These are phyloP conservation scores for Parathielavia appendiculata DNA, from an alignment of 495 filamentous ascomycete genomes.

Conservation along the genomic window DNA sequence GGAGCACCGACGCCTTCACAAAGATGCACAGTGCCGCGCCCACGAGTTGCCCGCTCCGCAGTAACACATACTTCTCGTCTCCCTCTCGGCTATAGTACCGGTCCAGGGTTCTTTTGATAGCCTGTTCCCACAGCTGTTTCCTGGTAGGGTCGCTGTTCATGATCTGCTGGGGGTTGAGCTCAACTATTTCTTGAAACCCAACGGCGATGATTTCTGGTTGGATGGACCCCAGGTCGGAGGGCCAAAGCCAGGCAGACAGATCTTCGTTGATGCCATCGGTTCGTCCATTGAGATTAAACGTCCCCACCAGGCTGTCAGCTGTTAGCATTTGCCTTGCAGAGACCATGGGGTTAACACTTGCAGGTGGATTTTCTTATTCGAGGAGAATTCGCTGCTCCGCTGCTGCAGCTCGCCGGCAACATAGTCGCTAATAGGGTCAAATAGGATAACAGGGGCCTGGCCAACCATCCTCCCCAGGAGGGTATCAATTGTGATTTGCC, in stretches of 20 bases:
- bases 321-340: constrained; percentile 20
- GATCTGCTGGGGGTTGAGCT: constrained; percentile 94
- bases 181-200: constrained; percentile 96
- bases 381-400: constrained; percentile 49
- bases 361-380: constrained; percentile 47
- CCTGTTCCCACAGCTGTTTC: constrained; percentile 78
- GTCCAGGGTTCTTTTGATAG: constrained; percentile 75
- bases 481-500: constrained; percentile 91
- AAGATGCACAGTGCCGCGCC: constrained; percentile 89
- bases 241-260: constrained; percentile 77
- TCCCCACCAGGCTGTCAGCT: constrained; percentile 71
- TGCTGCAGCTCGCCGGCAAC: constrained; percentile 69
- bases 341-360: constrained; percentile 20
- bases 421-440: constrained; percentile 89
- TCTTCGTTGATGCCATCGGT: constrained; percentile 71
- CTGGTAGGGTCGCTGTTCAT: constrained; percentile 94
- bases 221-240: constrained; percentile 41
- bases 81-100: constrained; percentile 53
- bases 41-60: constrained; percentile 91
- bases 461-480: constrained; percentile 78
- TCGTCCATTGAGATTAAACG: constrained; percentile 91
- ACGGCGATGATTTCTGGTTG: constrained; percentile 79
- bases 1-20: constrained; percentile 69
- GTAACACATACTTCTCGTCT: constrained; percentile 74
- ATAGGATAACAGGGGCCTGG: constrained; percentile 77